Evolutionary conservation across 805 yeast species (phyloP).

Genomic region (Yarrowia hollandica): DNA sequence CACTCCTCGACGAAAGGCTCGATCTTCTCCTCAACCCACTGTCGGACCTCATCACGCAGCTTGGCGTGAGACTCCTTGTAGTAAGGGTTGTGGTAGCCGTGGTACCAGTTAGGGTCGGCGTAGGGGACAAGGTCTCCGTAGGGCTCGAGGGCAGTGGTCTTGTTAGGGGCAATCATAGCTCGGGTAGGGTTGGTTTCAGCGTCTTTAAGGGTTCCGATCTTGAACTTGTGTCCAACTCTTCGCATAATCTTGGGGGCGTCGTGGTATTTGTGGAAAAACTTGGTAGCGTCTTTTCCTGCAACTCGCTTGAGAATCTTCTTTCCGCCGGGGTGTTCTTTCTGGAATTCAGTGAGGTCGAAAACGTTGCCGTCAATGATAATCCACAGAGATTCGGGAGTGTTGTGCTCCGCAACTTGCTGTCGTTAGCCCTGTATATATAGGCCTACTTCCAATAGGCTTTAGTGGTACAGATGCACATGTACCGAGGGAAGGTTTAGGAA

Average conservation of each 20-base stretch:
- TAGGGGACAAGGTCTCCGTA: conserved; percentile 43
- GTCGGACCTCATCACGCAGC: conserved; percentile 45
- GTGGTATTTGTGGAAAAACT: conserved; percentile 57
- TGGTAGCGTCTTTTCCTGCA: conserved; percentile 77
- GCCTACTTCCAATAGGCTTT: neutral
- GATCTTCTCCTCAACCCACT: conserved; percentile 43
- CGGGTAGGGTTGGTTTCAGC: conserved; percentile 32
- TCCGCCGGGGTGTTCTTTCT: conserved; percentile 79
- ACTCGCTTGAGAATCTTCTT: conserved; percentile 72
- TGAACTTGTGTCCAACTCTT: conserved; percentile 41
- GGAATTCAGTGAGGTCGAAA: conserved; percentile 69
- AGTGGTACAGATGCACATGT: conserved; percentile 1
- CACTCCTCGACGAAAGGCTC: conserved; percentile 47
- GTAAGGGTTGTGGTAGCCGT: conserved; percentile 44
- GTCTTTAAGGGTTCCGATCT: conserved; percentile 37
- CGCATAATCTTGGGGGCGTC: conserved; percentile 43
- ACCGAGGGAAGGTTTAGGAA: conserved; percentile 10
- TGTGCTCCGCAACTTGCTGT: conserved; percentile 67
- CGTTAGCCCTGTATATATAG: conserved; percentile 24
- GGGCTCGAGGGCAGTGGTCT: conserved; percentile 32
- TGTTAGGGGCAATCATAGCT: conserved; percentile 31
- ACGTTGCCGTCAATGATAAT: conserved; percentile 79
- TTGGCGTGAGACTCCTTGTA: conserved; percentile 46
- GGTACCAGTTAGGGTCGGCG: conserved; percentile 46
- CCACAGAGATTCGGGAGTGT: conserved; percentile 78